phyloP scores from a whole-genome alignment of 208 protist genomes.

The Cochliopodium minus region DNA sequence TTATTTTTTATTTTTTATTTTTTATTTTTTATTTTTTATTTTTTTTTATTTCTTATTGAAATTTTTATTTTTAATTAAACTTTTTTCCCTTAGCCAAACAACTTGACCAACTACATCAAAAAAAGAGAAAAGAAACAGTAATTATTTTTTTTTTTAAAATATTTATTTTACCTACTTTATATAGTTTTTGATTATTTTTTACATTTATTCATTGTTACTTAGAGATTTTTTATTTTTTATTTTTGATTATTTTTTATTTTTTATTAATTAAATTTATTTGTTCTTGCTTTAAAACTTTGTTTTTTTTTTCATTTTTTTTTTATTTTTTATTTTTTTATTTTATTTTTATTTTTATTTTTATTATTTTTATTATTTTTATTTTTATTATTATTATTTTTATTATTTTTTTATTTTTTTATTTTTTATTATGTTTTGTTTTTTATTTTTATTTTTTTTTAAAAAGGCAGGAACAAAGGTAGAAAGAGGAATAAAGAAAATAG shows the following conservation, averaged over 20 bases:
- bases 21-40: too few relatives aligned
- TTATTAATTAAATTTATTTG: background rate
- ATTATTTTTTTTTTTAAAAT: constrained; percentile 1
- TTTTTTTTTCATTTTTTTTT: constrained; percentile 6
- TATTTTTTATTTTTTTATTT: constrained; percentile 4
- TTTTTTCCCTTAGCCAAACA: too few relatives aligned
- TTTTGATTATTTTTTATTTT: constrained; percentile 1
- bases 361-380: background rate
- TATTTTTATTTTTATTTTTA: background rate
- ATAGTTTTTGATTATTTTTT: background rate
- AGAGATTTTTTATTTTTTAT: background rate
- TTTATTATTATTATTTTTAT: background rate
- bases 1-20: too few relatives aligned
- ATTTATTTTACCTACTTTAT: constrained; percentile 1
- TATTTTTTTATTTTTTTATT: background rate
- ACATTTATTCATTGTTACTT: background rate
- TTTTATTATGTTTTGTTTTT: background rate
- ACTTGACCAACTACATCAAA: too few relatives aligned
- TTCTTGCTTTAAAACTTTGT: constrained; percentile 5
- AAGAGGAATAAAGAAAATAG: too few relatives aligned
- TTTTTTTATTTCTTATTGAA: too few relatives aligned
- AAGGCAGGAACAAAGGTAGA: too few relatives aligned
- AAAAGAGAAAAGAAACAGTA: too few relatives aligned
- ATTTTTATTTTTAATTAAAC: too few relatives aligned
- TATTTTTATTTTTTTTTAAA: constrained; percentile 1